Base-by-base conservation (phyloP, 192 early-diverging fungal genomes). In the Coemansia sp. region DNA sequence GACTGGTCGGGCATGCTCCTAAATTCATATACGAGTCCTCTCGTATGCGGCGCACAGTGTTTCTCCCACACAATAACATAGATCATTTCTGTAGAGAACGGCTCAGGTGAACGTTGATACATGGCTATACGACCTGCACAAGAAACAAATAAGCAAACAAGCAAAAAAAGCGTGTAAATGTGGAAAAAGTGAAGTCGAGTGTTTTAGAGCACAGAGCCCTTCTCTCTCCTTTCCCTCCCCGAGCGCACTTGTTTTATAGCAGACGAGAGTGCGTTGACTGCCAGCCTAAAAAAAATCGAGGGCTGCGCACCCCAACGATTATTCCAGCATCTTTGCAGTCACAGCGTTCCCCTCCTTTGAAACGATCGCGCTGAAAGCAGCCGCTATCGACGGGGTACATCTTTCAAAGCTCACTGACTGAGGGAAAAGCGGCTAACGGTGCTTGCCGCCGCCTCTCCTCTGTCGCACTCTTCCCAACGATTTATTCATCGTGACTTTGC, bases 11-110 rank as follows among this genome's bases (percentile, higher is more conserved):
- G 1, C 24, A 22, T 19, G n/a, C n/a, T 22, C 49, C 12, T 11
- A 53, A 53, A 11, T 0, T 3, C 27, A 6, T 10, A 17, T 14
- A 29, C 49, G 9, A 53, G 25, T 11, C 49, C 49, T 27, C 12
- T 31, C 3, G 27, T 17, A 31, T 15, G 14, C 24, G 10, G 14
- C 6, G 25, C 49, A 10, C 12, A n/a, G 32, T 57, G n/a, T 7
- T 31, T 14, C 31, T 57, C 54, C 54, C 54, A 57, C 32, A 57
- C 54, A 37, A 57, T 12, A 37, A 37, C 54, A 14, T 57, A 57
- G 32, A 57, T n/a, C 2, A 5, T 7, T 1, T 37, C 19, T 37
- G 5, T 6, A 11, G 15, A 19, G 32, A 36, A n/a, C 7, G 32
- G n/a, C 2, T 9, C 0, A 19, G 15, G 32, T 8, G n/a, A 7